Conservation (phyloP, 169 alveolate genomes). For the Plasmodium coatneyi region DNA sequence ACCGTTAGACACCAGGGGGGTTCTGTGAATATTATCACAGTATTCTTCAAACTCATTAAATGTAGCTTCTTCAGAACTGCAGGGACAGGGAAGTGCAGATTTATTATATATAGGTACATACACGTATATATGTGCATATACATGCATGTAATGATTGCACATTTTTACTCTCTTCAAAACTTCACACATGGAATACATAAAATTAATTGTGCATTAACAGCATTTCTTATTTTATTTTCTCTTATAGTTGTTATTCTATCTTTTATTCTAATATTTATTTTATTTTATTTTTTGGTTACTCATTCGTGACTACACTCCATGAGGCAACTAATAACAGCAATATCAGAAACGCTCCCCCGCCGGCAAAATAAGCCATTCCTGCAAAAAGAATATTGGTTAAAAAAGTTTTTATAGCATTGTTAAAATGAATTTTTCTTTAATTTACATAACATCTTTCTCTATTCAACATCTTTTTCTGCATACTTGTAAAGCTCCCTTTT, state of each 20-base stretch:
- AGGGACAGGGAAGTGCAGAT: neutral
- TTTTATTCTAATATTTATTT: neutral
- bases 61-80: neutral
- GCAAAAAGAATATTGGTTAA: neutral
- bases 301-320: neutral
- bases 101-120: neutral
- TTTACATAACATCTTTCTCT: neutral
- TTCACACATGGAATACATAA: neutral
- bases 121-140: neutral
- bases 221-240: neutral
- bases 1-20: neutral
- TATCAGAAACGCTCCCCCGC: neutral
- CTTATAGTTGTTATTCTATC: no score
- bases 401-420: neutral
- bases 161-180: neutral
- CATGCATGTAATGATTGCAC: neutral
- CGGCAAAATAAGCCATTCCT: neutral
- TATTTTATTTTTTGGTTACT: neutral
- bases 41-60: neutral
- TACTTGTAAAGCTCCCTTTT: neutral
- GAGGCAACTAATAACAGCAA: neutral
- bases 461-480: neutral
- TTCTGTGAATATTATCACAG: neutral
- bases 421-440: neutral
- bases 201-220: neutral